Base-by-base conservation (phyloP, 768 basidiomycete species). In the Nidularia sp. region DNA sequence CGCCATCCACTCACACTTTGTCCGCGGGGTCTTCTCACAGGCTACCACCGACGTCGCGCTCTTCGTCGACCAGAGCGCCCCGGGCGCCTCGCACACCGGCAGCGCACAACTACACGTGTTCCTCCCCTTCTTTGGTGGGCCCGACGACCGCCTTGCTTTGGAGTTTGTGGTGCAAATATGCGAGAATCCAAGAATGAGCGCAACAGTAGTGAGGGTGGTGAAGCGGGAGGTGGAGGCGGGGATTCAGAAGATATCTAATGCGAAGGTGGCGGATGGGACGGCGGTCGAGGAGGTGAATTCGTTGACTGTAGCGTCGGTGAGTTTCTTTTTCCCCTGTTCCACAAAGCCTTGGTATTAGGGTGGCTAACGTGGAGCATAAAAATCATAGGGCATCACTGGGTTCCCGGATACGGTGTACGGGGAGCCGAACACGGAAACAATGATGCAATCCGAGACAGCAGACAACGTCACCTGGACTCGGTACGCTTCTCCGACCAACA, bases 91-190 rank as follows among this genome's bases (percentile, higher is more conserved):
- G 1, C 52, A 59, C n/a, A 56, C 57, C 39, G 42, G 65, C 32
- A 52, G 66, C 45, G 69, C 69, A 39, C 66, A 60, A 6, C 78
- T 84, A 60, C 89, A 92, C 62, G 58, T 98, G 10, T 89, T 93
- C 69, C 61, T 97, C 9, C 90, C 93, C 0, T 98, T 98, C 79
- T 90, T 93, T 64, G 96, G 96, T 22, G 96, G 96, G 0, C 88
- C 93, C 0, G 96, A 98, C 65, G 95, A 97, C 63, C 78, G 96
- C 2, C 75, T 93, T 13, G 91, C 93, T 0, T 70, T 98, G 34
- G 83, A 88, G 32, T 84, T 98, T 58, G 87, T 90, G 22, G 79
- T 88, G 10, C 94, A 95, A 67, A 71, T 97, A 31, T 95, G 90
- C 65, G 72, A 78, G 53, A 87, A 86, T 57, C 72, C 79, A 9